Conservation (phyloP, 2,329 filamentous ascomycete species). For the Fusarium coicis region DNA sequence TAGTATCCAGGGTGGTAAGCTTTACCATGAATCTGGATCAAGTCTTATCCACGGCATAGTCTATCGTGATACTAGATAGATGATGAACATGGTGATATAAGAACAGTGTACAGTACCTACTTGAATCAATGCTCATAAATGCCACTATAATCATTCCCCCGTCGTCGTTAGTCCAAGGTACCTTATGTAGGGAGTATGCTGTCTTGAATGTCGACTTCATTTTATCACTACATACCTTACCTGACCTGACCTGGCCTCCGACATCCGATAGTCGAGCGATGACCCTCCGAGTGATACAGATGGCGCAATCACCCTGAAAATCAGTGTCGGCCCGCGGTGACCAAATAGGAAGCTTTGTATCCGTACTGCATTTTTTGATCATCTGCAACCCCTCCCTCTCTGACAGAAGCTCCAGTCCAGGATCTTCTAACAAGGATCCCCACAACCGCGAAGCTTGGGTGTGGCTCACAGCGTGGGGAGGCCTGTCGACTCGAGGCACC, state of each 20-base stretch:
- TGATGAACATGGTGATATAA: not conserved
- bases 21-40: not conserved
- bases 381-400: constrained; percentile 10
- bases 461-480: constrained; percentile 32
- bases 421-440: constrained; percentile 19
- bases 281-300: not conserved
- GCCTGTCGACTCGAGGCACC: constrained; percentile 9
- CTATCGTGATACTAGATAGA: not conserved
- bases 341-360: constrained; percentile 26
- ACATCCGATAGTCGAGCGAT: constrained; percentile 9
- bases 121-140: not conserved
- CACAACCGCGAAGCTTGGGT: constrained; percentile 11
- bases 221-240: not conserved
- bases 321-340: constrained; percentile 9
- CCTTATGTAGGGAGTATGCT: not conserved
- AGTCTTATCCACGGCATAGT: not conserved
- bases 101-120: not conserved
- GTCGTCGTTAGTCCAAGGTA: too few species aligned
- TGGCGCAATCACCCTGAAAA: constrained; percentile 10
- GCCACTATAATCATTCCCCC: not conserved
- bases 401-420: constrained; percentile 15
- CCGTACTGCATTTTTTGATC: constrained; percentile 6
- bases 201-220: not conserved
- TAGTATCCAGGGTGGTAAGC: not conserved
- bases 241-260: not conserved